Conservation (phyloP, 441 rosid species). For the Populus hybrid region DNA sequence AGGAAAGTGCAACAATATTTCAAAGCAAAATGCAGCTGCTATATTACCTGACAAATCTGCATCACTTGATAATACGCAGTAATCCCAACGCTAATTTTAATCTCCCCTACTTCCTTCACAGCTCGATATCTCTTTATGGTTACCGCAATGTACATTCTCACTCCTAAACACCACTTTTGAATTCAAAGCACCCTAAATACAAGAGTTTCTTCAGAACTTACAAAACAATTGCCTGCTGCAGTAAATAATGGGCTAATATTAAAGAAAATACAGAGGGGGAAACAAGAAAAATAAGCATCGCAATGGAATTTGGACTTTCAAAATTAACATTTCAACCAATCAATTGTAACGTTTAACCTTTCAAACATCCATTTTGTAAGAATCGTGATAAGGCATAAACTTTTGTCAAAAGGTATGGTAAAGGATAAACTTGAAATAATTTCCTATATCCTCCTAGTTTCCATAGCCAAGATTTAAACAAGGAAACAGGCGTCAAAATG, state of each 20-base stretch:
- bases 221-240: slow-evolving; percentile 36
- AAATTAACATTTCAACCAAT: neutral
- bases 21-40: neutral
- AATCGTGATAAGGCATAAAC: neutral
- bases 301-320: neutral
- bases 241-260: neutral
- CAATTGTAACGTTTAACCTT: neutral
- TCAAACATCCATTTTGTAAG: neutral
- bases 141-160: slow-evolving; percentile 80
- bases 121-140: slow-evolving; percentile 70
- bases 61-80: slow-evolving; percentile 64
- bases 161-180: slow-evolving; percentile 35
- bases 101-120: slow-evolving; percentile 68
- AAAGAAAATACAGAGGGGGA: slow-evolving; percentile 1
- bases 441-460: neutral
- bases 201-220: slow-evolving; percentile 18
- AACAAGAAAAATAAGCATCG: neutral
- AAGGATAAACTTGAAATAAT: neutral
- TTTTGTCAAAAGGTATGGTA: neutral
- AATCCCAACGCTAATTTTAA: slow-evolving; percentile 77
- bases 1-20: neutral
- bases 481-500: neutral
- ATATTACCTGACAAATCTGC: slow-evolving; percentile 85
- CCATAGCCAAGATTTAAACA: neutral
- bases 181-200: slow-evolving; percentile 18